phyloP scores from a whole-genome alignment of 2,329 filamentous ascomycete genomes.

The Ceratocystis colombiana region DNA sequence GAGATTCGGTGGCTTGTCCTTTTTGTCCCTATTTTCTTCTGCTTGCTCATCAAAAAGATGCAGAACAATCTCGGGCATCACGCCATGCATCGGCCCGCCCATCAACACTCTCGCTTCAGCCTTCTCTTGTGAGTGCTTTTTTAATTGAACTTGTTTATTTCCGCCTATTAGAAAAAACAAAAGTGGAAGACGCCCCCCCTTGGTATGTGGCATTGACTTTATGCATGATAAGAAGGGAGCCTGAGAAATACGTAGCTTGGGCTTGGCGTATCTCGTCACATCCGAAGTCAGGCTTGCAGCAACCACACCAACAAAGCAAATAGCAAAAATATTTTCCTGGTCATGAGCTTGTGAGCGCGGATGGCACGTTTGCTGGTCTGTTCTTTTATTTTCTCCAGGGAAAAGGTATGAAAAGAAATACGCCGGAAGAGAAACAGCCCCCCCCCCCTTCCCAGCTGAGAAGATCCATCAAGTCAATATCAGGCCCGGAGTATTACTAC shows the following conservation, averaged over 20 bases:
- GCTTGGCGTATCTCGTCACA: constrained; percentile 10
- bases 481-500: constrained; percentile 8
- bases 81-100: constrained; percentile 14
- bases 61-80: background rate
- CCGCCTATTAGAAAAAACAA: background rate
- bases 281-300: constrained; percentile 1
- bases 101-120: constrained; percentile 8
- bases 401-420: background rate
- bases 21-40: background rate
- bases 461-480: constrained; percentile 7
- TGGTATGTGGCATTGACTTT: constrained; percentile 1
- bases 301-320: background rate
- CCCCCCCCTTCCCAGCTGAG: constrained; percentile 1
- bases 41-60: background rate
- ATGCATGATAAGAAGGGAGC: constrained; percentile 2
- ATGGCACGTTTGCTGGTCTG: constrained; percentile 9
- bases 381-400: background rate
- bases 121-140: background rate
- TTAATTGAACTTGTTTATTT: background rate
- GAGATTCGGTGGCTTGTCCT: background rate
- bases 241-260: background rate
- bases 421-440: background rate
- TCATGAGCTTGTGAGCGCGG: background rate
- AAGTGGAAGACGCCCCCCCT: background rate
- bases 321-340: background rate